phyloP scores from a whole-genome alignment of 164 flowering plant genomes.

The Vitis riparia region DNA sequence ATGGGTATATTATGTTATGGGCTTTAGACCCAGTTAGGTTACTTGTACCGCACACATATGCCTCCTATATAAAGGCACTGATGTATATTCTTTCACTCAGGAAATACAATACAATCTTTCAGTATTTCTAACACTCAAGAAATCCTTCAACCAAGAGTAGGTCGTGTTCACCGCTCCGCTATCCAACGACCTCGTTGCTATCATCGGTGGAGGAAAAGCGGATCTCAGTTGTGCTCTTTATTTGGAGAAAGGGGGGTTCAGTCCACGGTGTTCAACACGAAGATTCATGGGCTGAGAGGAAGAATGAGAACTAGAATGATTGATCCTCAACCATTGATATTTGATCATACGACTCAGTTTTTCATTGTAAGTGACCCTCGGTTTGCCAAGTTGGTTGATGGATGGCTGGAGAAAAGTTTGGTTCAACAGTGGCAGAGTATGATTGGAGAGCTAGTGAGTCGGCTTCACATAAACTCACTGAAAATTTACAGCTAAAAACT shows the following conservation, averaged over 20 bases:
- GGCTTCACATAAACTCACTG: too few relatives aligned
- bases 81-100: too few relatives aligned
- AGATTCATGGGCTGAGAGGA: conserved; percentile 93
- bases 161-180: conserved; percentile 58
- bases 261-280: conserved; percentile 94
- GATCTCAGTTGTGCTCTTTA: conserved; percentile 72
- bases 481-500: too few relatives aligned
- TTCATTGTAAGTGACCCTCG: conserved; percentile 73
- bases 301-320: conserved; percentile 91
- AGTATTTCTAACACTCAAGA: too few relatives aligned
- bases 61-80: too few relatives aligned
- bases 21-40: too few relatives aligned
- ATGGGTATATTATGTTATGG: too few relatives aligned
- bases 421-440: conserved; percentile 67
- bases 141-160: conserved; percentile 79
- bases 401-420: conserved; percentile 71
- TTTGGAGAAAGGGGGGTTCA: conserved; percentile 74
- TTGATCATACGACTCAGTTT: conserved; percentile 96
- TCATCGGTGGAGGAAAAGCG: conserved; percentile 89
- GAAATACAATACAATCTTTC: too few relatives aligned
- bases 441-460: conserved; percentile 56
- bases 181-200: conserved; percentile 74
- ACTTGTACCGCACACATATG: too few relatives aligned
- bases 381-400: conserved; percentile 68
- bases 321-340: conserved; percentile 60